These are phyloP conservation scores for Rhamnella rubrinervis DNA, from an alignment of 331 rosid genomes.

Conservation along the genomic window DNA sequence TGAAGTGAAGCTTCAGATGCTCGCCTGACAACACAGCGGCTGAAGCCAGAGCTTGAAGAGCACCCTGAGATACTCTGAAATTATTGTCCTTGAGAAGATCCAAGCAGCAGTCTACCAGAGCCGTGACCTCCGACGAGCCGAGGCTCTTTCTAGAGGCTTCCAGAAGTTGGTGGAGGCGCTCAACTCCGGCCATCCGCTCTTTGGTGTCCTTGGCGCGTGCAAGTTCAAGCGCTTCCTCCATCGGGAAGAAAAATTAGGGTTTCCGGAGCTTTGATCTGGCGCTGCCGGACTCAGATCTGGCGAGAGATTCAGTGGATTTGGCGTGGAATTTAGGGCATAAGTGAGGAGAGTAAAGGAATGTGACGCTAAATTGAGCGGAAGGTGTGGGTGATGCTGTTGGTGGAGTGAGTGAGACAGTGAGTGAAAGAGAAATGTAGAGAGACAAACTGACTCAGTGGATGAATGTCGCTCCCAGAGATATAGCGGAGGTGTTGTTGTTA, in stretches of 20 bases:
- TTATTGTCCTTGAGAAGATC: slow-evolving; percentile 97
- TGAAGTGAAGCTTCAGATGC: slow-evolving; percentile 89
- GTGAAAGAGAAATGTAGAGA: slow-evolving; percentile 16
- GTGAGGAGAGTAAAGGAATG: slow-evolving; percentile 10
- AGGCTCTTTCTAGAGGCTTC: slow-evolving; percentile 89
- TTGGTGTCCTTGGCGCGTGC: slow-evolving; percentile 92
- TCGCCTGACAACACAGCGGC: slow-evolving; percentile 97
- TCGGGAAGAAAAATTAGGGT: slow-evolving; percentile 22
- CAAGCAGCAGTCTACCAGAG: slow-evolving; percentile 83
- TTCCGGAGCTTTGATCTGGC: slow-evolving; percentile 57
- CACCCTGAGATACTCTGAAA: slow-evolving; percentile 93
- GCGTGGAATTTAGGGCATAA: slow-evolving; percentile 19
- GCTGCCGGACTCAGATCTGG: slow-evolving; percentile 68
- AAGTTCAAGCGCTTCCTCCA: slow-evolving; percentile 95
- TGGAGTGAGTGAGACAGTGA: slow-evolving; percentile 18
- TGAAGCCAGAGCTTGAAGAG: slow-evolving; percentile 91
- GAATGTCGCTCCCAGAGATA: slow-evolving; percentile 19
- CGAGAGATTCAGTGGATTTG: not conserved
- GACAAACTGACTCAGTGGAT: slow-evolving; percentile 18
- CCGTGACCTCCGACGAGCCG: slow-evolving; percentile 68
- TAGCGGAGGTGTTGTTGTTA: slow-evolving; percentile 25
- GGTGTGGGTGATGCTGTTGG: not conserved
- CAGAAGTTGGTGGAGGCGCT: slow-evolving; percentile 82
- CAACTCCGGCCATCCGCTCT: slow-evolving; percentile 98
- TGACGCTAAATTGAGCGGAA: not conserved